Conservation (phyloP, 768 basidiomycete species). For the Lactarius sanguifluus region DNA sequence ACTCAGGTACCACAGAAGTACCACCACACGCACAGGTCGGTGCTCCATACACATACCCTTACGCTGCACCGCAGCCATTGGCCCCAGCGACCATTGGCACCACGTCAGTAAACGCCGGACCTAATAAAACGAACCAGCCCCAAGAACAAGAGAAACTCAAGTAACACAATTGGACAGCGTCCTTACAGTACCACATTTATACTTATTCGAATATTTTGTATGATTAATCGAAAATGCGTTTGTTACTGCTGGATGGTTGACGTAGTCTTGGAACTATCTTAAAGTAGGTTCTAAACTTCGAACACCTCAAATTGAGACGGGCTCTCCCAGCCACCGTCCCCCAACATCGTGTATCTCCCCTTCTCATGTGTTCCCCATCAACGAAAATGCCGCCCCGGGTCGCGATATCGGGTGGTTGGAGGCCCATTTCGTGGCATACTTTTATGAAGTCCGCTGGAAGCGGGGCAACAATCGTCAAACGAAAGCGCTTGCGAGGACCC, state of each 20-base stretch:
- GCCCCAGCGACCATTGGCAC: not conserved
- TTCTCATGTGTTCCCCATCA: slow-evolving; percentile 16
- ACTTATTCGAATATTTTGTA: slow-evolving; percentile 27
- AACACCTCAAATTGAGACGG: not conserved
- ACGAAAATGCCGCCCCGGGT: slow-evolving; percentile 22
- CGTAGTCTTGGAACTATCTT: not conserved
- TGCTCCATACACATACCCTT: slow-evolving; percentile 28
- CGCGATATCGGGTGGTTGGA: slow-evolving; percentile 10
- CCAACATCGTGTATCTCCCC: slow-evolving; percentile 12
- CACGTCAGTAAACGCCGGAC: slow-evolving; percentile 6
- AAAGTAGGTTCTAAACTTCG: not conserved
- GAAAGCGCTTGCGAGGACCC: slow-evolving; percentile 26
- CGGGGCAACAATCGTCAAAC: slow-evolving; percentile 25
- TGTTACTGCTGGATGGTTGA: not conserved
- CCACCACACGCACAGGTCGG: slow-evolving; percentile 28
- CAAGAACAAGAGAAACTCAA: slow-evolving; percentile 15
- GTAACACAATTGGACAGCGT: slow-evolving; percentile 5
- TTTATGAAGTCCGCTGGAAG: slow-evolving; percentile 25
- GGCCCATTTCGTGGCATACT: slow-evolving; percentile 21
- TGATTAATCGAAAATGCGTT: slow-evolving; percentile 10
- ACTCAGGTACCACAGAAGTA: slow-evolving; percentile 25
- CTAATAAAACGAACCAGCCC: slow-evolving; percentile 5
- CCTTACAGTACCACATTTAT: slow-evolving; percentile 17
- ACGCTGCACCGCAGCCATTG: slow-evolving; percentile 6
- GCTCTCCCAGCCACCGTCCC: slow-evolving; percentile 22